phyloP scores from a whole-genome alignment of 1,139 yeast genomes.

The Zygosaccharomyces pseudobailii region DNA sequence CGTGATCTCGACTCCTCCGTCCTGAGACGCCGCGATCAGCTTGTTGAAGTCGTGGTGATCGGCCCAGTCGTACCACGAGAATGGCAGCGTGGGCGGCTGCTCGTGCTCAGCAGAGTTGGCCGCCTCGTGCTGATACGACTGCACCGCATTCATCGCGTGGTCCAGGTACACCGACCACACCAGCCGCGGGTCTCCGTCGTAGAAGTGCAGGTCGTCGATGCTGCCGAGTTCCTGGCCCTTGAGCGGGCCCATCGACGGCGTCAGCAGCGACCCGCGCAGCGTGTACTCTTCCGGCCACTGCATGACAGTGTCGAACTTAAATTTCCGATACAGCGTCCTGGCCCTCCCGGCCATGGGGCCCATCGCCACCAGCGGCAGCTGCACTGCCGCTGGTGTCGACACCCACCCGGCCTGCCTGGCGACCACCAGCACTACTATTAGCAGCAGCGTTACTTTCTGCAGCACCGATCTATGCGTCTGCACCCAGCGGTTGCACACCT shows the following conservation, averaged over 20 bases:
- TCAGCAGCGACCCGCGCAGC: conserved; percentile 18
- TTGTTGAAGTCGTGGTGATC: conserved; percentile 25
- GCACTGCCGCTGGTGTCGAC: background rate
- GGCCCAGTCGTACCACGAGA: conserved; percentile 31
- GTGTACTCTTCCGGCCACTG: conserved; percentile 21
- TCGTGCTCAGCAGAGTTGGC: background rate
- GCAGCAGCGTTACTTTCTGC: background rate
- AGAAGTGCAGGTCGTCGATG: conserved; percentile 18
- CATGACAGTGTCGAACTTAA: conserved; percentile 16
- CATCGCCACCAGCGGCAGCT: background rate
- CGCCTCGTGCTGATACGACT: conserved; percentile 1
- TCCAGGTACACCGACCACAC: conserved; percentile 22
- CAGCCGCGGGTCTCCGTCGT: conserved; percentile 28
- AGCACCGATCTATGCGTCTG: conserved; percentile 2
- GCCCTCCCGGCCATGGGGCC: conserved; percentile 6
- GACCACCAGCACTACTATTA: conserved; percentile 1
- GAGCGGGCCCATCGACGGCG: conserved; percentile 15
- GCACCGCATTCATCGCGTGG: conserved; percentile 7
- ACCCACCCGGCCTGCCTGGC: background rate
- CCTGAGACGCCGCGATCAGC: conserved; percentile 8
- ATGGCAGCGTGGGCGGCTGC: conserved; percentile 10
- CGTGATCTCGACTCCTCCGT: conserved; percentile 8
- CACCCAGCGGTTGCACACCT: conserved; percentile 2
- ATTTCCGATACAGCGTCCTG: conserved; percentile 17
- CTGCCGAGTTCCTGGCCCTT: conserved; percentile 12